Evolutionary conservation across 805 yeast species (phyloP).

Genomic region (Candida verbasci): DNA sequence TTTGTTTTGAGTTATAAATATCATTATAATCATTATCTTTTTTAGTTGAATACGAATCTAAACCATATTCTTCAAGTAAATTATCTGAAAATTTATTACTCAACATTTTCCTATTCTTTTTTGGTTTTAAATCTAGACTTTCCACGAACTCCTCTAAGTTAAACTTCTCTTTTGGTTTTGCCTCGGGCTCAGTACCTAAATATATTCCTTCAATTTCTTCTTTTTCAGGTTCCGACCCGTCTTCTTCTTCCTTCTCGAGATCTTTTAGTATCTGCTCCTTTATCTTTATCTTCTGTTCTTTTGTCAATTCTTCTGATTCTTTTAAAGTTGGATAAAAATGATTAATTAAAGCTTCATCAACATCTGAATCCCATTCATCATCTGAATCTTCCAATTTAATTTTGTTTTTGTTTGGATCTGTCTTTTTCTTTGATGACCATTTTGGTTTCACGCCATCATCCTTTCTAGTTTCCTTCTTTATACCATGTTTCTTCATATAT

Average conservation of each 20-base stretch:
- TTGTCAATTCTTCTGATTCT: conserved; percentile 21
- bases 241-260: conserved; percentile 13
- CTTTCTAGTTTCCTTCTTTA: conserved; percentile 14
- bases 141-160: conserved; percentile 20
- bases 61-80: conserved; percentile 36
- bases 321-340: conserved; percentile 39
- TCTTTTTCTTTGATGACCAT: conserved; percentile 30
- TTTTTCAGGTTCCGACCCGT: conserved; percentile 7
- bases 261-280: conserved; percentile 30
- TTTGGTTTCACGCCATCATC: conserved; percentile 16
- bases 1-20: conserved; percentile 14
- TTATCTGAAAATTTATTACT: conserved; percentile 25
- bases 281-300: conserved; percentile 32
- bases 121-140: conserved; percentile 11
- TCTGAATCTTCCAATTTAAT: conserved; percentile 25
- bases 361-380: conserved; percentile 38
- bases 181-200: conserved; percentile 22
- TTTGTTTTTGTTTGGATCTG: conserved; percentile 7
- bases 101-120: conserved; percentile 26
- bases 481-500: conserved; percentile 40
- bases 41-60: conserved; percentile 23
- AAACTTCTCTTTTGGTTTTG: conserved; percentile 9
- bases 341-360: conserved; percentile 36
- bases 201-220: conserved; percentile 32
- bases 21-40: conserved; percentile 25